phyloP scores from a whole-genome alignment of 306 rosid genomes.

The Dalbergia oliveri region DNA sequence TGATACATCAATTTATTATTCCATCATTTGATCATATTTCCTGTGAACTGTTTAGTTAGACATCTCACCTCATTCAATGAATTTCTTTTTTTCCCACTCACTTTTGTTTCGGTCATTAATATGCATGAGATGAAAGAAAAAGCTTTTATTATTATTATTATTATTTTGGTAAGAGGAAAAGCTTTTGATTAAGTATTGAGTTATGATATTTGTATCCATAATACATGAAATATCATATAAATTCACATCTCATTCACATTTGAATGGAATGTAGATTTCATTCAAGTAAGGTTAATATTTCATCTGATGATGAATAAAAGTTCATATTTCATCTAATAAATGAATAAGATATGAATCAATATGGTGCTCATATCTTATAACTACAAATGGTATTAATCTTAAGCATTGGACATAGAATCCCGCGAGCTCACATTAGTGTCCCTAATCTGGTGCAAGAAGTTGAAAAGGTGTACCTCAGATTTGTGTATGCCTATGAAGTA shows the following conservation, averaged over 20 bases:
- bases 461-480: background rate
- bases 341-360: too few relatives aligned
- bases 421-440: conserved; percentile 16
- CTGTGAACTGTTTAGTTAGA: background rate
- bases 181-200: background rate
- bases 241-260: too few relatives aligned
- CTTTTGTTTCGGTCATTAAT: background rate
- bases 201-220: too few relatives aligned
- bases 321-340: too few relatives aligned
- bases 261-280: too few relatives aligned
- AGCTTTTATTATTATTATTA: background rate
- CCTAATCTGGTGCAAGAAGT: conserved; percentile 38
- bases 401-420: background rate
- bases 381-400: too few relatives aligned
- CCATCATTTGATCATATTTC: background rate
- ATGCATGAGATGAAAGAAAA: background rate
- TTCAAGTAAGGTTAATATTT: too few relatives aligned
- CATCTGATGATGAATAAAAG: too few relatives aligned
- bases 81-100: background rate
- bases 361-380: too few relatives aligned
- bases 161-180: too few relatives aligned
- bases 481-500: conserved; percentile 30
- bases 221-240: too few relatives aligned
- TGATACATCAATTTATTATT: background rate
- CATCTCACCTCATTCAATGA: background rate